These are phyloP conservation scores for Malassezia yamatoensis DNA, from an alignment of 1,284 basidiomycete genomes.

Conservation along the genomic window DNA sequence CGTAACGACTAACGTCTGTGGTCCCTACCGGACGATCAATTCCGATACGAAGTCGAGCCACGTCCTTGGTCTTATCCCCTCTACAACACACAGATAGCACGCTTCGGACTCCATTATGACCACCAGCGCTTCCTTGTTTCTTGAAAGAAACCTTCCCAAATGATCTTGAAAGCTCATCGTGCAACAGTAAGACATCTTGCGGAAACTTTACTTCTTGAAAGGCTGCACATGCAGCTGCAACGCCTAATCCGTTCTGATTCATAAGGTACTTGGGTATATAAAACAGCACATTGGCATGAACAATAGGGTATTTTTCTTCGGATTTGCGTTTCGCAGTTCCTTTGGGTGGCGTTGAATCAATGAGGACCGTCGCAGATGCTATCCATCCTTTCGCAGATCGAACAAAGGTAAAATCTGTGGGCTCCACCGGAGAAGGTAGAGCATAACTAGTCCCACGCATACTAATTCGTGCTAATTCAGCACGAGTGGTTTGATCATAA, in stretches of 20 bases:
- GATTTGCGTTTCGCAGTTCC: neutral
- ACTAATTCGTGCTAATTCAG: neutral
- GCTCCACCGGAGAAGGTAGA: neutral
- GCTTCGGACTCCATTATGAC: conserved; percentile 17
- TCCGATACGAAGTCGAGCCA: conserved; percentile 10
- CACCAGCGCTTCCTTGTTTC: conserved; percentile 13
- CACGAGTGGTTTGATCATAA: conserved; percentile 3
- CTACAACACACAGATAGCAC: conserved; percentile 2
- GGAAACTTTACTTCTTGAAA: neutral
- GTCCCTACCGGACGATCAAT: conserved; percentile 6
- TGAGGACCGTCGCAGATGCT: conserved; percentile 6
- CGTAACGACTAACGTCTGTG: conserved; percentile 1
- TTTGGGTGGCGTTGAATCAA: conserved; percentile 9
- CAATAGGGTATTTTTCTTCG: conserved; percentile 6
- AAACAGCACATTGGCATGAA: conserved; percentile 1
- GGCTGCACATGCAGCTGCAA: neutral
- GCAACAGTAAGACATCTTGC: conserved; percentile 6
- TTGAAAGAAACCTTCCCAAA: conserved; percentile 15
- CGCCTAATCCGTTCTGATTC: conserved; percentile 10
- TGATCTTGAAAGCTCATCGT: conserved; percentile 12
- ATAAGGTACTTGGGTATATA: conserved; percentile 16
- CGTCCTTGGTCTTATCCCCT: neutral
- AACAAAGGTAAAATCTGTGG: neutral
- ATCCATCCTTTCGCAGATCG: conserved; percentile 10
- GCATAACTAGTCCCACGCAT: conserved; percentile 3